Evolutionary conservation across 768 basidiomycete genomes (phyloP).

Genomic region (Mycena indigotica): DNA sequence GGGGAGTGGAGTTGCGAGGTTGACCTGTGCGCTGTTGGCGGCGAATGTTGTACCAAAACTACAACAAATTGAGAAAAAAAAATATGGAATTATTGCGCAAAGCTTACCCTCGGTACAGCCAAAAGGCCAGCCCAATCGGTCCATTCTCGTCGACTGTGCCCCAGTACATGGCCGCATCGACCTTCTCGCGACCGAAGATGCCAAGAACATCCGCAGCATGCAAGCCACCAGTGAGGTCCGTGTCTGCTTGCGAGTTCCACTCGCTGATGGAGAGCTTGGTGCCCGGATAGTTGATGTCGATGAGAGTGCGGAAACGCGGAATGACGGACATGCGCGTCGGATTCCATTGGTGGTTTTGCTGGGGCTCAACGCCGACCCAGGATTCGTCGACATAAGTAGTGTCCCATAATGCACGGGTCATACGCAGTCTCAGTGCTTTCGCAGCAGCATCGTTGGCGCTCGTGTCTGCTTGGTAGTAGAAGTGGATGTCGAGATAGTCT

Average conservation of each 20-base stretch:
- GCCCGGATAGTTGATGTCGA: conserved; percentile 52
- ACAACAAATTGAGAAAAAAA: background rate
- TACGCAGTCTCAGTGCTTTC: conserved; percentile 51
- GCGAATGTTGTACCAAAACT: conserved; percentile 54
- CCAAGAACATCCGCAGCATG: conserved; percentile 54
- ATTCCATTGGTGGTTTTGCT: conserved; percentile 50
- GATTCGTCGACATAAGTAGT: conserved; percentile 56
- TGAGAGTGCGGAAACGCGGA: conserved; percentile 53
- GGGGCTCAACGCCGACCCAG: conserved; percentile 46
- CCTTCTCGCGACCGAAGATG: conserved; percentile 50
- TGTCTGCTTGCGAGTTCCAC: conserved; percentile 51
- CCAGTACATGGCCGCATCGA: conserved; percentile 60
- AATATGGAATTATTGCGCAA: background rate
- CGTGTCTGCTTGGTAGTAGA: conserved; percentile 55
- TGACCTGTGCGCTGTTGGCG: conserved; percentile 45
- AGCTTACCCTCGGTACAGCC: conserved; percentile 55
- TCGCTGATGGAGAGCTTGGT: conserved; percentile 58
- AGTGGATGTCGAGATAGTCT: conserved; percentile 61
- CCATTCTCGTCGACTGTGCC: conserved; percentile 47
- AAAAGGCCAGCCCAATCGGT: conserved; percentile 56
- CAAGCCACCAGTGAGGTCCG: conserved; percentile 56
- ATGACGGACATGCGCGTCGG: conserved; percentile 46
- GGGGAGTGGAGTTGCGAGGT: conserved; percentile 41
- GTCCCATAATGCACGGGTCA: conserved; percentile 57
- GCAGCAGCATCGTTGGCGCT: conserved; percentile 55